These are phyloP conservation scores for Suhomyces prunicola DNA, from an alignment of 805 yeast species.

Conservation along the genomic window DNA sequence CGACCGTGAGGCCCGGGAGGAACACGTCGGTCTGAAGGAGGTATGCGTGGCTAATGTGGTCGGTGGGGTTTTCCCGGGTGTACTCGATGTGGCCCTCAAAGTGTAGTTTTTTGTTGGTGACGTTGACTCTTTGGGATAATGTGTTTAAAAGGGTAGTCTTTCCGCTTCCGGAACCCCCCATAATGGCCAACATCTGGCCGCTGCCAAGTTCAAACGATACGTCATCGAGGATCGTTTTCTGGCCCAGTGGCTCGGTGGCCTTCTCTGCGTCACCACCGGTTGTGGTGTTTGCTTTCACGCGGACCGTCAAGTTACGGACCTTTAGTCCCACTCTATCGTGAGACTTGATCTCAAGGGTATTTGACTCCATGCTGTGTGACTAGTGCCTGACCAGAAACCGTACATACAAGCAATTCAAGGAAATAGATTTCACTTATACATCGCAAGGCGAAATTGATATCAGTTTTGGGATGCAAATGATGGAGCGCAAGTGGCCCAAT, in stretches of 20 bases:
- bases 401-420: neutral
- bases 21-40: slow-evolving; percentile 74
- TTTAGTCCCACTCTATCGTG: slow-evolving; percentile 8
- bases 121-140: slow-evolving; percentile 49
- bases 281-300: slow-evolving; percentile 3
- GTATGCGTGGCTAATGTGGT: slow-evolving; percentile 47
- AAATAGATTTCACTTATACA: neutral
- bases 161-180: slow-evolving; percentile 89
- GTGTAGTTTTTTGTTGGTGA: slow-evolving; percentile 37
- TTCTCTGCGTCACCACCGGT: neutral
- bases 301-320: slow-evolving; percentile 9
- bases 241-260: neutral
- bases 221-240: slow-evolving; percentile 30
- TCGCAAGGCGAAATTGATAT: neutral
- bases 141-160: slow-evolving; percentile 77
- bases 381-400: neutral
- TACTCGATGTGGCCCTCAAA: slow-evolving; percentile 44
- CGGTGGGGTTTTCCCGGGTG: neutral
- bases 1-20: slow-evolving; percentile 67
- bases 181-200: slow-evolving; percentile 69
- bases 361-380: neutral
- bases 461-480: neutral
- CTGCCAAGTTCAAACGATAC: slow-evolving; percentile 58
- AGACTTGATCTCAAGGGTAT: slow-evolving; percentile 4
- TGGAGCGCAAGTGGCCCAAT: neutral